Base-by-base conservation (phyloP, 2,329 filamentous ascomycete species). In the Plectosphaerella sp. region DNA sequence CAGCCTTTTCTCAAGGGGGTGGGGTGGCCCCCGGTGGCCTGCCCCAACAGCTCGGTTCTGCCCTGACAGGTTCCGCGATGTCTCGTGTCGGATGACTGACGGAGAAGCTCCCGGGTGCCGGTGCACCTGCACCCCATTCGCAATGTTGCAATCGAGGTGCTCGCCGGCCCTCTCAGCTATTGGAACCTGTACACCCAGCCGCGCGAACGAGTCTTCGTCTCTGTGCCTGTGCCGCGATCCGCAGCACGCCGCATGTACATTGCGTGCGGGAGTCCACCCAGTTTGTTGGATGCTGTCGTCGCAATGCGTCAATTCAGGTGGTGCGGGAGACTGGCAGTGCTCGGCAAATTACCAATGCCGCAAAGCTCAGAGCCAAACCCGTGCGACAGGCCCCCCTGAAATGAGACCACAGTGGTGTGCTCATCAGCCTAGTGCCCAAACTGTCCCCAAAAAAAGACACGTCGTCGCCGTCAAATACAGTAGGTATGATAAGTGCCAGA, bases 351-450 rank as follows among this genome's bases (percentile, higher is more conserved):
- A 33, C 28, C 28, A 33, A 33, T 12, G 41, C 41, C 41, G 41
- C 41, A 12, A 18, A 43, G n/a, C 18, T 43, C 41, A 43, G 41
- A 20, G 41, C 41, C 41, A 3, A 43, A 16, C 41, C 37, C 41
- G 41, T 43, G 41, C 18, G 41, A 43, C 41, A 18, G 18, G 12
- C 41, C 18, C 41, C 22, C 28, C 28, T 7, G 18, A 43, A 43
- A 43, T 43, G 16, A 43, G 41, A 43, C 41, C 41, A 43, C 41
- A 20, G 36, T 48, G 47, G 47, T 48, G 47, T 48, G 47, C 35
- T 25, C 47, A 22, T 48, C 35, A 37, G 18, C 6, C 20, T 48
- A 48, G 35, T 28, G 47, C 35, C 47, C 35, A 22, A 18, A 16
- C 18, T 43, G n/a, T 39, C 41, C n/a, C 28, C 28, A 4, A 3